A percentile compares a stretch with the other conserved stretches of the same genome.
These are phyloP conservation scores for Rhynchosporium graminicola DNA, from an alignment of 2,329 filamentous ascomycete species.

Conservation along the genomic window DNA sequence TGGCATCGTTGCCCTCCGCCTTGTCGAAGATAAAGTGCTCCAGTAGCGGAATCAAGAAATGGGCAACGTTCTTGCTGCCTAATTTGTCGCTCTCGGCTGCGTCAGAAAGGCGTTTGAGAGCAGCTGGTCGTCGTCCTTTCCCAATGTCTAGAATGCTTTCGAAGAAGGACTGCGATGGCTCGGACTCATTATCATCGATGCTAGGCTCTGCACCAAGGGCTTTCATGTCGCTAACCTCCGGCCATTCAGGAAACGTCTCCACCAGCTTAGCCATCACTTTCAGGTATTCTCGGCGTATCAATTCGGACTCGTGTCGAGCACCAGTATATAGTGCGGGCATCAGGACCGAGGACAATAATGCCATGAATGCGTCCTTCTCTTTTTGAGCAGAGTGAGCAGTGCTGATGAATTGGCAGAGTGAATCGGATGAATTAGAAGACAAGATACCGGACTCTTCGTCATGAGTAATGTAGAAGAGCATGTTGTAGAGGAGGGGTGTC, in stretches of 20 bases:
- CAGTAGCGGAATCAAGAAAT: conserved; percentile 86
- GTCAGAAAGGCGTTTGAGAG: conserved; percentile 72
- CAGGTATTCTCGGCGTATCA: conserved; percentile 81
- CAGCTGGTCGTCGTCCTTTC: conserved; percentile 80
- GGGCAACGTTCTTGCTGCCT: conserved; percentile 74
- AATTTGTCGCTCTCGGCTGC: conserved; percentile 67
- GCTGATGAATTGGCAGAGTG: conserved; percentile 76
- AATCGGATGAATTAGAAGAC: conserved; percentile 75
- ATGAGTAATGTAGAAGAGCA: conserved; percentile 82
- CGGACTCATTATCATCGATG: conserved; percentile 52
- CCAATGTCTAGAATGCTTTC: conserved; percentile 90
- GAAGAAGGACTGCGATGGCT: conserved; percentile 72
- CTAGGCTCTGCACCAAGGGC: conserved; percentile 58
- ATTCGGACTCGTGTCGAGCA: conserved; percentile 75
- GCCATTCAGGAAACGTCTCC: conserved; percentile 67
- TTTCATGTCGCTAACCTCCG: conserved; percentile 71
- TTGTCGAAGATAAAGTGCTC: conserved; percentile 93
- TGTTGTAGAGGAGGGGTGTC: conserved; percentile 84
- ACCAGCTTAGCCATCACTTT: conserved; percentile 78
- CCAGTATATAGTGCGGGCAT: conserved; percentile 77
- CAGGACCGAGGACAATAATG: conserved; percentile 64
- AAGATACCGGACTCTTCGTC: conserved; percentile 88
- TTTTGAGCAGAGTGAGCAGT: conserved; percentile 51
- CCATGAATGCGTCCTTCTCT: conserved; percentile 52
- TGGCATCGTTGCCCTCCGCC: conserved; percentile 71